Evolutionary conservation across 1,284 basidiomycete species (phyloP).

Genomic region (Leccinum solheimii): DNA sequence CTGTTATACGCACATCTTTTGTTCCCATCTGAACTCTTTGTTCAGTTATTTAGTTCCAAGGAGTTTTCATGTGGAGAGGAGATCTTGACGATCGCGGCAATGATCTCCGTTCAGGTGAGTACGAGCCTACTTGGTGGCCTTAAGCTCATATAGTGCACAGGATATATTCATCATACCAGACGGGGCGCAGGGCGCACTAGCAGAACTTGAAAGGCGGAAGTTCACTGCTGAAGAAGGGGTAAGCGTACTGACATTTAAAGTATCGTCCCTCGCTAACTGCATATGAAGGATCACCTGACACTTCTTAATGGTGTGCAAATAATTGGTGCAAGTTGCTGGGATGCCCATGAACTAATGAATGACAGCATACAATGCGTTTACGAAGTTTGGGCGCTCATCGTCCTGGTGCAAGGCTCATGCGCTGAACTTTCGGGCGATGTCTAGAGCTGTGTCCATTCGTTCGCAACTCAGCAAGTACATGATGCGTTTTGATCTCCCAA

Average conservation of each 20-base stretch:
- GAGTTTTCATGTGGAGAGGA: slow-evolving; percentile 89
- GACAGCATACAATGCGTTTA: slow-evolving; percentile 90
- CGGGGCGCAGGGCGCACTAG: slow-evolving; percentile 79
- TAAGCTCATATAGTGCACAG: slow-evolving; percentile 38
- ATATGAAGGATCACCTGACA: slow-evolving; percentile 83
- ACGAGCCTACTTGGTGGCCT: background rate
- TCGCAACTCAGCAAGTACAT: slow-evolving; percentile 92
- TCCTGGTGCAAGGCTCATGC: slow-evolving; percentile 93
- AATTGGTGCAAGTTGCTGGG: background rate
- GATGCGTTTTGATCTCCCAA: slow-evolving; percentile 77
- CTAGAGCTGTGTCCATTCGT: slow-evolving; percentile 89
- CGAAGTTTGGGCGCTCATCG: slow-evolving; percentile 76
- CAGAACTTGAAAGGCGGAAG: slow-evolving; percentile 88
- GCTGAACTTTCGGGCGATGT: slow-evolving; percentile 90
- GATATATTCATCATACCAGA: slow-evolving; percentile 88
- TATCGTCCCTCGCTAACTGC: slow-evolving; percentile 8
- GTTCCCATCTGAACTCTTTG: background rate
- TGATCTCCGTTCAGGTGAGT: slow-evolving; percentile 84
- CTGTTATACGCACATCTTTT: background rate
- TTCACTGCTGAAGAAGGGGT: slow-evolving; percentile 98
- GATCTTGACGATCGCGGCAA: slow-evolving; percentile 92
- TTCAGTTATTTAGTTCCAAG: slow-evolving; percentile 83
- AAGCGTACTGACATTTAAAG: slow-evolving; percentile 23
- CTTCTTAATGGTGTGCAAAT: slow-evolving; percentile 74
- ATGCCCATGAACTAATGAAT: slow-evolving; percentile 17